Evolutionary conservation across 192 early-diverging fungal genomes (phyloP).

Genomic region (Umbelopsis ramanniana): DNA sequence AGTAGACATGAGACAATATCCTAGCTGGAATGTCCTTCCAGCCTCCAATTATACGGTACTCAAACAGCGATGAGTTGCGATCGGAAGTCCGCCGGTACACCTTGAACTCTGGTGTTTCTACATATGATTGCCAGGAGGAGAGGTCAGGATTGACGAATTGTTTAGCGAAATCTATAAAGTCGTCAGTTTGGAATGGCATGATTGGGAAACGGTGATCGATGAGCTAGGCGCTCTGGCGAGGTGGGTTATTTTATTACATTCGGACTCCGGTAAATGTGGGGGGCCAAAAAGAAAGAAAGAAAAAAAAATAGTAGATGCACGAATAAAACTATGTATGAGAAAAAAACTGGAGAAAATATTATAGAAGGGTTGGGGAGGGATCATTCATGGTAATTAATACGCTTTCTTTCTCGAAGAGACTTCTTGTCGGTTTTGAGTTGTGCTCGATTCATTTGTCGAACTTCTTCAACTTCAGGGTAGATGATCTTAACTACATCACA

Average conservation of each 20-base stretch:
- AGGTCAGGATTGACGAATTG: constrained; percentile 30
- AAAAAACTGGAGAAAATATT: neutral
- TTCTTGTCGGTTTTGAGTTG: neutral
- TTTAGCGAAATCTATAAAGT: constrained; percentile 26
- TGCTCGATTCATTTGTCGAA: neutral
- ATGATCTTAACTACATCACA: neutral
- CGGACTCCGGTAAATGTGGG: neutral
- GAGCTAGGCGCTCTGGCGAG: neutral
- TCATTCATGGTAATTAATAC: constrained; percentile 23
- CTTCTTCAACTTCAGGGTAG: neutral
- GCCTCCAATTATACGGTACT: constrained; percentile 53
- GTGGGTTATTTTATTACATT: neutral
- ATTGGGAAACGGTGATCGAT: neutral
- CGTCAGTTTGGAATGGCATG: constrained; percentile 2
- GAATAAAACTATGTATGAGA: no score
- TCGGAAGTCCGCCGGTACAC: constrained; percentile 43
- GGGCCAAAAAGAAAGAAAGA: neutral
- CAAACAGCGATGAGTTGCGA: constrained; percentile 48
- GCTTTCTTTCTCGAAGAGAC: neutral
- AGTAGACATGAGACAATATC: constrained; percentile 52
- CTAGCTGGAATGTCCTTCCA: constrained; percentile 46
- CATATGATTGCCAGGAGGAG: constrained; percentile 44
- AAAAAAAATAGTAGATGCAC: neutral
- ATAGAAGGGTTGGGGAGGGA: neutral
- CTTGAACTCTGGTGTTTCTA: constrained; percentile 45